Conservation (phyloP, 2,329 filamentous ascomycete species). For the Penicillium capsulatum region DNA sequence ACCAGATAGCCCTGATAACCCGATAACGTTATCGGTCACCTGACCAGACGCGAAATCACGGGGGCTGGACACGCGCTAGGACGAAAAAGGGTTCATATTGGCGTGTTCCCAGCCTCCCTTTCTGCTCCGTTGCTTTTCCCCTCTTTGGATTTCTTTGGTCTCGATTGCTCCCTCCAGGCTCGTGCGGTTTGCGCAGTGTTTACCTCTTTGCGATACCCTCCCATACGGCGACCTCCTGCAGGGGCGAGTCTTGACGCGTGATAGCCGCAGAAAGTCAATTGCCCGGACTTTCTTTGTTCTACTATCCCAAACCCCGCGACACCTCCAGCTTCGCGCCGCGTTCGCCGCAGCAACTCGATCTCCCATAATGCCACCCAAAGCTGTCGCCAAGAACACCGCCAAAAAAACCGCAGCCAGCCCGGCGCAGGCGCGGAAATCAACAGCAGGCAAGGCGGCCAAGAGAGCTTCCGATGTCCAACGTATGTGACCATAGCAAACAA, state of each 20-base stretch:
- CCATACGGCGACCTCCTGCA: conserved; percentile 6
- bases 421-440: conserved; percentile 21
- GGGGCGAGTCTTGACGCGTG: conserved; percentile 9
- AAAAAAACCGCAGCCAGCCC: conserved; percentile 8
- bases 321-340: background rate
- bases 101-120: background rate
- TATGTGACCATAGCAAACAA: conserved; percentile 20
- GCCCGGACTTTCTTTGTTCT: background rate
- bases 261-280: conserved; percentile 8
- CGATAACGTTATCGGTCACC: background rate
- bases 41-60: conserved; percentile 8
- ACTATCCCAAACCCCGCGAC: background rate
- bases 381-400: conserved; percentile 14
- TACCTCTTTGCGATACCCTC: background rate
- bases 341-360: background rate
- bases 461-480: conserved; percentile 37
- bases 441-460: conserved; percentile 13
- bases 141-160: background rate
- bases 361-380: conserved; percentile 30
- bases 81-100: conserved; percentile 16
- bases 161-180: background rate
- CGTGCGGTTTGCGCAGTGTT: background rate
- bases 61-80: conserved; percentile 4
- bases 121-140: background rate
- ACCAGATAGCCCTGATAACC: background rate